Percentiles rank a stretch among this genome's conserved stretches.
Conservation (phyloP, 768 basidiomycete genomes). For the Psilocybe sp. region DNA sequence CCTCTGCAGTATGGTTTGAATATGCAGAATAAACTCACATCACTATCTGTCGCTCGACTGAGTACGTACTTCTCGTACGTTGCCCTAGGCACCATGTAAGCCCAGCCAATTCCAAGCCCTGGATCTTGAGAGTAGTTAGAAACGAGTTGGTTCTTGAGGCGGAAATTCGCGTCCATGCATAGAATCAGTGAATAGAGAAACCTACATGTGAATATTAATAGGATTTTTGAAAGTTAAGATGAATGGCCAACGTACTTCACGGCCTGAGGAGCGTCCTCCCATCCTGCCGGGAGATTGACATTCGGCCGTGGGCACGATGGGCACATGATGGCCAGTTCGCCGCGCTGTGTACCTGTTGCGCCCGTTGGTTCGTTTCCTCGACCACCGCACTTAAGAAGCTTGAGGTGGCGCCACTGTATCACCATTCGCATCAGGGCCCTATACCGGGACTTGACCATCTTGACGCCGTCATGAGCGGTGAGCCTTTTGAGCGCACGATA, state of each 20-base stretch:
- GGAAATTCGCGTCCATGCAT: conserved; percentile 13
- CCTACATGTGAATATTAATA: not conserved
- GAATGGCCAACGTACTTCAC: conserved; percentile 6
- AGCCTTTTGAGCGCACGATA: conserved; percentile 19
- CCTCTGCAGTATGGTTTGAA: not conserved
- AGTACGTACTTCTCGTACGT: conserved; percentile 10
- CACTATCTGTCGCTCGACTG: conserved; percentile 2
- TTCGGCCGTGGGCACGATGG: conserved; percentile 18
- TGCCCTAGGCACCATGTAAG: conserved; percentile 7
- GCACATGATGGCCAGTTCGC: conserved; percentile 19
- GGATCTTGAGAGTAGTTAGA: conserved; percentile 10
- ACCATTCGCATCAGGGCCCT: conserved; percentile 14
- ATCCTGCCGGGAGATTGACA: conserved; percentile 16
- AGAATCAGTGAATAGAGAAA: conserved; percentile 10
- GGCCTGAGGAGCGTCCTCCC: conserved; percentile 7
- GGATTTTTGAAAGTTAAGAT: too few relatives aligned
- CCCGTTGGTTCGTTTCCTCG: conserved; percentile 12
- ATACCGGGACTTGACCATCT: conserved; percentile 15
- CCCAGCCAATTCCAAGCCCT: conserved; percentile 4
- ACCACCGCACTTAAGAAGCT: conserved; percentile 13
- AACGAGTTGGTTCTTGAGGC: conserved; percentile 9
- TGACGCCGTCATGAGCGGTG: conserved; percentile 24
- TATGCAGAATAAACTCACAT: conserved; percentile 1
- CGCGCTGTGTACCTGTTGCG: conserved; percentile 8
- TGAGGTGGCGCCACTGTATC: conserved; percentile 17